Evolutionary conservation across 192 early-diverging fungal species (phyloP), one percentile per base, ranked within the genome.

Genomic region (Coemansia sp.): DNA sequence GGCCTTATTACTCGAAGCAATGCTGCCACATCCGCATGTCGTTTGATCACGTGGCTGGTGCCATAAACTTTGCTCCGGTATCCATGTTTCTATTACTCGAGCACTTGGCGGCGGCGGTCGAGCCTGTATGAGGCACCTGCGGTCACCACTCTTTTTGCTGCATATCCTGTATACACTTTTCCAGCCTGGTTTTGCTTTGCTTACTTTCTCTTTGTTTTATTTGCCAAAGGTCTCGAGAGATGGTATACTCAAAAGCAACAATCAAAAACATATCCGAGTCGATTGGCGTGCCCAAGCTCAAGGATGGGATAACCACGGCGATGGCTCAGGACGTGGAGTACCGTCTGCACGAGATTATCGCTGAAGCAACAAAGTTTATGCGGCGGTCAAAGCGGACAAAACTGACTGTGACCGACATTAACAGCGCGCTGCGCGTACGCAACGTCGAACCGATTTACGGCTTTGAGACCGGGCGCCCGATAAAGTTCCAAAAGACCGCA

Each of bases 361-460:
- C 92, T 83, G 94, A 98, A 64, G 92, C 93, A 1, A 80, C 75
- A 57, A 98, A 98, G 79, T 97, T 97, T 65, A 98, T 98, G 97
- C 85, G 88, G 29, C 97, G 96, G 54, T 87, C 90, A 5, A 88
- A 90, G 62, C 80, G 95, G 42, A 82, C 87, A 25, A 88, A 85
- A 60, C 65, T 99, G 27, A 80, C 76, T 0, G 82, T 91, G 0
- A 83, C 90, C 23, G 95, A 99, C 50, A 85, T 99, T 46, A 93
- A 95, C 70, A 70, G 84, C 51, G 97, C 97, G 0, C 79, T 99
- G 37, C 82, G 85, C 15, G 88, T 96, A 13, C 81, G 87, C 33
- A 97, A 97, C 58, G 86, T 97, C 11, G 94, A 98, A 85, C 96
- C 96, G 5, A 66, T 97, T 19, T 99, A 99, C 63, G 96, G 96